A percentile compares a stretch with the other conserved stretches of the same genome.
Conservation (phyloP, 2,329 filamentous ascomycete genomes). For the Ophiognomonia clavigignenti-juglandacearum region DNA sequence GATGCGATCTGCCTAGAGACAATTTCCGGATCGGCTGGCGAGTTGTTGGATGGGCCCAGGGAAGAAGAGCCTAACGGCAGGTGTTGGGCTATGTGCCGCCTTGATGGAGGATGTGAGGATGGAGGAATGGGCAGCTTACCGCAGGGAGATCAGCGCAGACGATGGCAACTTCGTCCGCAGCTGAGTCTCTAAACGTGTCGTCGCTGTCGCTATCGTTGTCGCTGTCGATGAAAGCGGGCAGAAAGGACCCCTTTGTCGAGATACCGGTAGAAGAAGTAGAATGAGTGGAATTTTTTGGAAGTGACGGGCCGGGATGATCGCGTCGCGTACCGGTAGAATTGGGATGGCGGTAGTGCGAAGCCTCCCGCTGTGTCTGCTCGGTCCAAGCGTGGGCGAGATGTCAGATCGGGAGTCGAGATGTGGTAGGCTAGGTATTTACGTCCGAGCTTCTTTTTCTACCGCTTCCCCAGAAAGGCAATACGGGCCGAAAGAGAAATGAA, state of each 20-base stretch:
- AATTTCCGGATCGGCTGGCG: not conserved
- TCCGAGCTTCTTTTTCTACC: not conserved
- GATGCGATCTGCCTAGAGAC: not conserved
- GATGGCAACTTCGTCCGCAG: conserved; percentile 52
- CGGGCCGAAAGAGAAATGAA: not conserved
- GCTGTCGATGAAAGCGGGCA: conserved; percentile 16
- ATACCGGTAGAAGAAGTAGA: conserved; percentile 7
- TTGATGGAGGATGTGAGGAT: not conserved
- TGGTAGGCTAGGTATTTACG: not conserved
- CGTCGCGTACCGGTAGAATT: conserved; percentile 16
- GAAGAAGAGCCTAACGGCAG: too few relatives aligned
- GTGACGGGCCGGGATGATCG: conserved; percentile 13
- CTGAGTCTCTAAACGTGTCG: conserved; percentile 42
- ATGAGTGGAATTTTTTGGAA: conserved; percentile 9
- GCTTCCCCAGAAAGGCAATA: not conserved
- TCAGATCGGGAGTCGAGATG: not conserved
- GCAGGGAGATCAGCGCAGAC: conserved; percentile 59
- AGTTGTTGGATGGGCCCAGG: too few relatives aligned
- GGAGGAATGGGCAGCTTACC: conserved; percentile 33
- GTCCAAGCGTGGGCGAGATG: conserved; percentile 4
- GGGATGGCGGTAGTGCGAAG: conserved; percentile 10
- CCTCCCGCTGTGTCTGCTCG: not conserved
- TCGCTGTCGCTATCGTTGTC: not conserved
- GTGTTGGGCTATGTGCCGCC: too few relatives aligned
- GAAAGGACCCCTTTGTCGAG: conserved; percentile 7